Conservation (phyloP, 2,329 filamentous ascomycete species). For the Zasmidium citrigriseum region DNA sequence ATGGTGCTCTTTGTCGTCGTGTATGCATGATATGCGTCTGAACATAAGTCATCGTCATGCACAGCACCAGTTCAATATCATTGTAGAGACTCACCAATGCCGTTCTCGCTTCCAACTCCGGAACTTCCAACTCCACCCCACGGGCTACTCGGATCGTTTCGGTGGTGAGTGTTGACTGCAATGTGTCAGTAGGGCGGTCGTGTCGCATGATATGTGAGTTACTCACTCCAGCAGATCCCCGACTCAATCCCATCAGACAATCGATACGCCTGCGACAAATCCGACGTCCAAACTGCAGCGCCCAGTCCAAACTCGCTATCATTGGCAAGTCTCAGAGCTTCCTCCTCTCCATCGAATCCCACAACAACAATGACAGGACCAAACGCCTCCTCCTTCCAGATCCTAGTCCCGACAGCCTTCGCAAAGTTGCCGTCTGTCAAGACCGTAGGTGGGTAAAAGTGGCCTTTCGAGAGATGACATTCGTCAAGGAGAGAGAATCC, state of each 20-base stretch:
- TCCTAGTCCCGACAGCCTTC: conserved; percentile 23
- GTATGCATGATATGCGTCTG: conserved; percentile 46
- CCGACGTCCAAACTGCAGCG: conserved; percentile 53
- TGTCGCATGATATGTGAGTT: background rate
- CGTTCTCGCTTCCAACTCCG: conserved; percentile 73
- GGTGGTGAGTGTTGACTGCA: conserved; percentile 59
- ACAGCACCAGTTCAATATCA: too few relatives aligned
- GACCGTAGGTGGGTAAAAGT: conserved; percentile 51
- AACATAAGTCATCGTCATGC: too few relatives aligned
- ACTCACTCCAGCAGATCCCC: conserved; percentile 64
- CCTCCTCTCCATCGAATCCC: conserved; percentile 48
- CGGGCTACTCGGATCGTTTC: conserved; percentile 70
- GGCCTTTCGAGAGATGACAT: conserved; percentile 53
- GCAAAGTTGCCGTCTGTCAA: conserved; percentile 31
- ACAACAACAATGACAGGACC: conserved; percentile 46
- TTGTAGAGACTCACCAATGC: conserved; percentile 64
- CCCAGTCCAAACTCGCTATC: conserved; percentile 53
- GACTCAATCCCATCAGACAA: conserved; percentile 57
- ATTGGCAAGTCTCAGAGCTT: conserved; percentile 52
- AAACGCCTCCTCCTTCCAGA: conserved; percentile 55
- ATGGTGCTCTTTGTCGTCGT: conserved; percentile 64
- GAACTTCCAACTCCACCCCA: conserved; percentile 66
- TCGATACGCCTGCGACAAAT: conserved; percentile 55
- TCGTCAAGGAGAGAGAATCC: conserved; percentile 53
- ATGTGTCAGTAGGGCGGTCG: conserved; percentile 25